Evolutionary conservation across 1,139 yeast genomes (phyloP).

Genomic region (Kluyveromyces sp.): DNA sequence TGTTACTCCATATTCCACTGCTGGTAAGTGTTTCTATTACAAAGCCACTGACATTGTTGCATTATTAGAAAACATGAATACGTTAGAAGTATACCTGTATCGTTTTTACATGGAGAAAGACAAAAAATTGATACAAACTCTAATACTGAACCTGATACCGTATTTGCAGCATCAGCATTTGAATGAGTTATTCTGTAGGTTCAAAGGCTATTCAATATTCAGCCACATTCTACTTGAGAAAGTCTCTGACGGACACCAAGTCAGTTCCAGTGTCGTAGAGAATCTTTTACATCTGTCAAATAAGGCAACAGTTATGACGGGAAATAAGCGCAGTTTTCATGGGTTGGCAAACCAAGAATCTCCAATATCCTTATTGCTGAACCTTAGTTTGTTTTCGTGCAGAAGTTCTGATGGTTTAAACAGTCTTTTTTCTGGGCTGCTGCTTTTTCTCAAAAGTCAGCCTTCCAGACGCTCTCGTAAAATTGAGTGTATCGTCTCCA

Average conservation of each 20-base stretch:
- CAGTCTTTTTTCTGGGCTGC: not conserved
- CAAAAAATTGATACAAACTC: slow-evolving; percentile 12
- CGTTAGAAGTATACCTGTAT: slow-evolving; percentile 15
- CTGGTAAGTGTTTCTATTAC: slow-evolving; percentile 16
- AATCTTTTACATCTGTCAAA: not conserved
- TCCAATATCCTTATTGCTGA: not conserved
- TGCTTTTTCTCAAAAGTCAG: not conserved
- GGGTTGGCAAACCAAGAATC: not conserved
- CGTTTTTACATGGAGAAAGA: slow-evolving; percentile 11
- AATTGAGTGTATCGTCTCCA: not conserved
- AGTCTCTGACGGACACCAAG: not conserved
- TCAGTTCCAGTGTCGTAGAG: not conserved
- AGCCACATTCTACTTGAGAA: slow-evolving; percentile 22
- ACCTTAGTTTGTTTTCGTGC: not conserved
- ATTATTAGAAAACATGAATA: slow-evolving; percentile 17
- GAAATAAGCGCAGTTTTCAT: not conserved
- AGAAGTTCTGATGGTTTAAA: not conserved
- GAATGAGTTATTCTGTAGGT: slow-evolving; percentile 16
- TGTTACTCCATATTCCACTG: not conserved
- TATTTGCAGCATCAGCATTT: slow-evolving; percentile 16
- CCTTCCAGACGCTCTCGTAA: not conserved
- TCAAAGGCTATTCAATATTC: slow-evolving; percentile 20
- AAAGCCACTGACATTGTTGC: slow-evolving; percentile 16
- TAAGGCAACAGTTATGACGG: not conserved
- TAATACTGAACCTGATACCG: slow-evolving; percentile 16